Evolutionary conservation across 345 rosid species (phyloP).

Genomic region (Citrus medica): DNA sequence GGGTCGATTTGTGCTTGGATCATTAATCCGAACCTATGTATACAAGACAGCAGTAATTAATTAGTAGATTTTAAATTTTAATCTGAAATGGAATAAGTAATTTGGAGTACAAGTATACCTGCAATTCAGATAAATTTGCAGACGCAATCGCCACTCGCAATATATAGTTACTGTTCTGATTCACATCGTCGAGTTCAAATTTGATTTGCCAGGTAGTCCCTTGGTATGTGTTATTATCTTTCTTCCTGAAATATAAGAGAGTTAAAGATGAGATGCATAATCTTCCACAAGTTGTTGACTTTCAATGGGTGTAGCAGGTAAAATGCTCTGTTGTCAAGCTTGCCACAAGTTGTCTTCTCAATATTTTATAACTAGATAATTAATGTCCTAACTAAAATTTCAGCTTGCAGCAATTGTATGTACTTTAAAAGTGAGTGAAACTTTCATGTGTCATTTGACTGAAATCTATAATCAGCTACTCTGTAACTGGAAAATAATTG

Average conservation of each 20-base stretch:
- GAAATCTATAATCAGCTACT: too few species aligned
- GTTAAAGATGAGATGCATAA: neutral
- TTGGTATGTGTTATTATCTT: slow-evolving; percentile 36
- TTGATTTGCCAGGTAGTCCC: slow-evolving; percentile 81
- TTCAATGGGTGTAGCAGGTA: neutral
- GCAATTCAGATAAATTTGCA: slow-evolving; percentile 63
- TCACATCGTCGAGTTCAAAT: slow-evolving; percentile 40
- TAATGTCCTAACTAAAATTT: too few species aligned
- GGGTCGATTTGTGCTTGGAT: slow-evolving; percentile 34
- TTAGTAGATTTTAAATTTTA: neutral
- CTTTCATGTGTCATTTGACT: too few species aligned
- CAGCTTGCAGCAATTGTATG: too few species aligned
- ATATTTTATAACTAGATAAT: too few species aligned
- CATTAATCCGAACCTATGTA: slow-evolving; percentile 57
- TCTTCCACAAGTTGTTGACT: neutral
- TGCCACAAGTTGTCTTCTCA: too few species aligned
- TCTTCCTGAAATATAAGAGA: slow-evolving; percentile 33
- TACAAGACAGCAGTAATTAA: neutral
- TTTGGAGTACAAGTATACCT: slow-evolving; percentile 35
- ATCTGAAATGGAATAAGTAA: neutral
- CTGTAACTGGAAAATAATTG: too few species aligned
- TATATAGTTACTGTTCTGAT: slow-evolving; percentile 37
- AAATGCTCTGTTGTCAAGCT: too few species aligned
- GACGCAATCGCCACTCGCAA: slow-evolving; percentile 74
- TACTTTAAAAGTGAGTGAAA: too few species aligned